These are phyloP conservation scores for Neoboletus brunneissimus DNA, from an alignment of 768 basidiomycete species.

Conservation along the genomic window DNA sequence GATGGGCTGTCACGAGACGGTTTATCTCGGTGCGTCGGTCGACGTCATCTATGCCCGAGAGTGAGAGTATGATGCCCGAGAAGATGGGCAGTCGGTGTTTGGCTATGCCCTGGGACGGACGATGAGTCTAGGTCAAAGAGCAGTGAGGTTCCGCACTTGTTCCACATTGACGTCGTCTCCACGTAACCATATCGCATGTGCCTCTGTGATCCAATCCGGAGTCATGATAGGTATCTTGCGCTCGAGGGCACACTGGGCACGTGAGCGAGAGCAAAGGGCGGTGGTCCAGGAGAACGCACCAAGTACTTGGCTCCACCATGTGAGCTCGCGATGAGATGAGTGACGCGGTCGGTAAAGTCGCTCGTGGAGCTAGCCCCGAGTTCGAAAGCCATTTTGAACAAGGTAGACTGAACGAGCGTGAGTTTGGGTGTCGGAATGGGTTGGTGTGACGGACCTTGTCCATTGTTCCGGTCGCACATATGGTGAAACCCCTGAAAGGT, in stretches of 20 bases:
- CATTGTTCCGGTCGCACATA: constrained; percentile 75
- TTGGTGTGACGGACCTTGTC: constrained; percentile 60
- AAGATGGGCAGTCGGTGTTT: constrained; percentile 72
- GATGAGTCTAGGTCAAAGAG: background rate
- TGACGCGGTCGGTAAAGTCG: constrained; percentile 83
- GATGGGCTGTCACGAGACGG: constrained; percentile 52
- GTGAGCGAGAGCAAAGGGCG: background rate
- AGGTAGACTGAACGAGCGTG: constrained; percentile 45
- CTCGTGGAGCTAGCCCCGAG: constrained; percentile 70
- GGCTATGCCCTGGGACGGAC: constrained; percentile 47
- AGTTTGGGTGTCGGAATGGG: constrained; percentile 3
- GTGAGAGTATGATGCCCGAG: constrained; percentile 61
- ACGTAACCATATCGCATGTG: constrained; percentile 69
- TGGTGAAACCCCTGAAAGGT: constrained; percentile 60
- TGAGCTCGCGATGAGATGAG: constrained; percentile 80
- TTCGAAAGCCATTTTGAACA: constrained; percentile 76
- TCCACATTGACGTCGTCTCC: constrained; percentile 76
- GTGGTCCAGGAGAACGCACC: constrained; percentile 40
- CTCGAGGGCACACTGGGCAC: constrained; percentile 72
- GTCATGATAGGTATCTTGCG: constrained; percentile 75
- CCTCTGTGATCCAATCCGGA: constrained; percentile 74
- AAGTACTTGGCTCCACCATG: constrained; percentile 83
- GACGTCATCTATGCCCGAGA: constrained; percentile 73
- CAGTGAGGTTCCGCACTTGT: constrained; percentile 42
- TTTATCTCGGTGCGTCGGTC: constrained; percentile 61